Base-by-base conservation (phyloP, 257 asterid genomes). In the Rubia yunnanensis region DNA sequence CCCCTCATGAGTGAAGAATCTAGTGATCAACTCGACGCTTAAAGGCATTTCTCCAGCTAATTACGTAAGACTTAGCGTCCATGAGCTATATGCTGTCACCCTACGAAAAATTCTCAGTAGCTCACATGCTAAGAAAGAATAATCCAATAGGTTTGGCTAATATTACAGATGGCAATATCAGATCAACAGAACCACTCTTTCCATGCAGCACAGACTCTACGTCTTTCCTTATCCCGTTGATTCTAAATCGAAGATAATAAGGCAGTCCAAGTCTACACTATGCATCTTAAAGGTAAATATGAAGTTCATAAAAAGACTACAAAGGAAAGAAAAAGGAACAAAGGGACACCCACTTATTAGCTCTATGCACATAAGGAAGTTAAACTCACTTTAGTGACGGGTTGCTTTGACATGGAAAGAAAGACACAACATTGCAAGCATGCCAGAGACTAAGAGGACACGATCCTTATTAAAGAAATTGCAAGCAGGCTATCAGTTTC, bases 51-150 rank as follows among this genome's bases (percentile, higher is more conserved):
- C 65, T 41, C 41, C 50, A 13, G 13, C 44, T 27, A 36, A 32
- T 2, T 32, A 32, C 24, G 26, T 30, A 67, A 55, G 61, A 26
- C 17, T 35, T 10, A 20, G 56, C 10, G 34, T 28, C 2, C 3
- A 28, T 20, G 59, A 30, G 56, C 20, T 28, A 1, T 65, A 7
- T 5, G 17, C 56, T 2, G 27, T 20, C 17, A 44, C 23, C 35
- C 63, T 41, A 57, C 18, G 28, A 31, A 52, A 66, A 54, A 26
- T 56, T 57, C 10, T 10, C 31, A 41, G 66, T 53, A 58, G 59
- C 60, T 58, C 13, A 24, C 15, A 26, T 57, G 49, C 36, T 18
- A 41, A 54, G 59, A 57, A 41, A 28, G 41, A n/a, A 4, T 49
- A 60, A n/a, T 15, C 10, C 11, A 41, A 41, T 1, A 24, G n/a